Conservation (phyloP, 2,329 filamentous ascomycete genomes). For the Byssothecium circinans region DNA sequence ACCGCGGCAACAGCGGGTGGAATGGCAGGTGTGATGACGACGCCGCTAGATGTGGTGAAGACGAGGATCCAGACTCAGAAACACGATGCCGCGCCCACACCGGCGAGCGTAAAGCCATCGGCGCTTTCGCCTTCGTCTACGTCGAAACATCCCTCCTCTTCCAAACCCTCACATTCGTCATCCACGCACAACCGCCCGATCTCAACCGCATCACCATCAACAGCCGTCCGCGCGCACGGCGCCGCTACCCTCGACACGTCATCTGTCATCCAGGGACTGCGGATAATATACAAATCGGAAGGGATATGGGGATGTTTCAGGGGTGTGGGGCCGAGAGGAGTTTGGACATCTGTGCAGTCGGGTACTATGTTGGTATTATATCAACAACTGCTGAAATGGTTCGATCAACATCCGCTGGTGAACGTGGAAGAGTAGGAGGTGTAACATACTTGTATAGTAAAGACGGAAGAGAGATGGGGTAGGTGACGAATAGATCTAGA, state of each 20-base stretch:
- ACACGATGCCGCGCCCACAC: slow-evolving; percentile 44
- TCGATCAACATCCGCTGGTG: slow-evolving; percentile 55
- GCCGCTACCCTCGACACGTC: slow-evolving; percentile 83
- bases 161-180: slow-evolving; percentile 27
- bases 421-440: neutral
- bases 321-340: slow-evolving; percentile 85
- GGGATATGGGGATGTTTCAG: slow-evolving; percentile 89
- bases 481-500: neutral
- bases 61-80: slow-evolving; percentile 94
- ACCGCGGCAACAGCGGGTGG: slow-evolving; percentile 90
- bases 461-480: neutral
- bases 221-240: slow-evolving; percentile 73
- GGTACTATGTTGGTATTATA: slow-evolving; percentile 96
- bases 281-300: slow-evolving; percentile 86
- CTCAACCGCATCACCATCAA: slow-evolving; percentile 87
- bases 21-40: slow-evolving; percentile 90
- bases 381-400: slow-evolving; percentile 77
- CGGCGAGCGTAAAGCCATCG: slow-evolving; percentile 18
- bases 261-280: slow-evolving; percentile 80
- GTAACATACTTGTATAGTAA: slow-evolving; percentile 1
- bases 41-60: slow-evolving; percentile 95
- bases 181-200: slow-evolving; percentile 64
- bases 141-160: slow-evolving; percentile 36
- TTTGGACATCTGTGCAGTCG: slow-evolving; percentile 98
- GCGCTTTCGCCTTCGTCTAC: slow-evolving; percentile 21